phyloP scores from a whole-genome alignment of 1,284 basidiomycete species.

The Sporisorium graminicola region DNA sequence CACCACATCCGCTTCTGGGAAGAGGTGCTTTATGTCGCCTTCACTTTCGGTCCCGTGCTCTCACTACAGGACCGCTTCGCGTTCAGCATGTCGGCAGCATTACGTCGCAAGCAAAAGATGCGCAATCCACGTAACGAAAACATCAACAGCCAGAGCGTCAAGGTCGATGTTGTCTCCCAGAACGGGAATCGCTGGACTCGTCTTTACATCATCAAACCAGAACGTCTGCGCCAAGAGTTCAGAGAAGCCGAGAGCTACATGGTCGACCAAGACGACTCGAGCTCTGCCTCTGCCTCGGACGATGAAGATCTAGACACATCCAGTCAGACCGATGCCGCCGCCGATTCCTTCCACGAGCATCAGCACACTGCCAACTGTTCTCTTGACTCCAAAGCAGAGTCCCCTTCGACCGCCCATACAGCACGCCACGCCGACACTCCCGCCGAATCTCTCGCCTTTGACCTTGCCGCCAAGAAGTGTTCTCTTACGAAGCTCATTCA shows the following conservation, averaged over 20 bases:
- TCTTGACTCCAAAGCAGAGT: neutral
- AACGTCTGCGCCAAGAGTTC: slow-evolving; percentile 52
- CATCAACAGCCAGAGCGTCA: slow-evolving; percentile 41
- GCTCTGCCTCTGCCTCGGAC: slow-evolving; percentile 28
- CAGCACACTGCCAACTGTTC: slow-evolving; percentile 18
- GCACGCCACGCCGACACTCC: neutral
- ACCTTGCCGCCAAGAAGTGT: slow-evolving; percentile 43
- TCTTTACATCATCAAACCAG: slow-evolving; percentile 48
- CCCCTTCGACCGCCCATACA: neutral
- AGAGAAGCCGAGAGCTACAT: slow-evolving; percentile 59
- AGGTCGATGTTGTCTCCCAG: slow-evolving; percentile 55
- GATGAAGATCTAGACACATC: neutral
- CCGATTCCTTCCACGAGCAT: slow-evolving; percentile 23
- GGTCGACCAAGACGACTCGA: slow-evolving; percentile 25
- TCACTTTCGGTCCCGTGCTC: slow-evolving; percentile 36
- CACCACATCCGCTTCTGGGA: slow-evolving; percentile 54
- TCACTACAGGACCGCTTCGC: slow-evolving; percentile 46
- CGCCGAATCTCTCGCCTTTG: slow-evolving; percentile 28
- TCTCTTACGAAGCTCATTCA: slow-evolving; percentile 43
- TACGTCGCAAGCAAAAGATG: slow-evolving; percentile 30
- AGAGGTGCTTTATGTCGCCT: slow-evolving; percentile 46
- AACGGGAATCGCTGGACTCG: slow-evolving; percentile 53
- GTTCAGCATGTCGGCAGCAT: slow-evolving; percentile 26
- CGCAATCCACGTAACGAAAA: slow-evolving; percentile 14
- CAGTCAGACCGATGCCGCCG: slow-evolving; percentile 7